Base-by-base conservation (phyloP, 768 basidiomycete genomes). In the Cantharellus cinnabarinus region DNA sequence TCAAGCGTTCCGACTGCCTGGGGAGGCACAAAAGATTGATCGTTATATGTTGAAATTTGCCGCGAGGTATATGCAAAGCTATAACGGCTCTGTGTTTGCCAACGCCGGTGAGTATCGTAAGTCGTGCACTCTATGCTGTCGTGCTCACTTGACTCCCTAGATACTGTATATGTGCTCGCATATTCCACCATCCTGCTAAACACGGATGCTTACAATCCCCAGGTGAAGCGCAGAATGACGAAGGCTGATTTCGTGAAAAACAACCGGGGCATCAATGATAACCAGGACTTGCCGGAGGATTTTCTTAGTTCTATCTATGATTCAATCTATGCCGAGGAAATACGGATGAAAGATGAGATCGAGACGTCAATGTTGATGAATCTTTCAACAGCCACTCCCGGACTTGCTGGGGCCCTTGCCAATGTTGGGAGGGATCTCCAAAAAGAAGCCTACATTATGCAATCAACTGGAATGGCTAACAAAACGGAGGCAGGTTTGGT, bases 21-120 rank as follows among this genome's bases (percentile, higher is more conserved):
- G 95, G 50, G 95, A 99, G 71, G 75, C 90, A 0, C 95, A 99
- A 70, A 98, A 98, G 72, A 98, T 99, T 64, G 95, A 99, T 76
- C 82, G 95, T 4, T 98, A 80, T 72, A 93, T 99, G 89, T 79
- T 98, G 58, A 99, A 99, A 70, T 99, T 97, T 66, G 94, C 95
- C 4, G 93, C 98, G 68, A 80, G 91, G 41, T 99, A 90, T 68
- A 90, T 97, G 62, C 87, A 83, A 7, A 83, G 83, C 59, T 97
- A 98, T 68, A 71, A 80, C 0, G 78, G 82, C 64, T 86, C 85
- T 0, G 76, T 79, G 2, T 99, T 98, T 66, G 85, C 88, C 56
- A 98, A 97, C 70, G 95, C 95, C 66, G 93, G 88, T 88, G 62
- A 34, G 5, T 40, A 2, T 35, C 44, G 5, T 4, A 37, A 35